phyloP scores from a whole-genome alignment of 2,329 filamentous ascomycete genomes.

The Neofusicoccum ribis region DNA sequence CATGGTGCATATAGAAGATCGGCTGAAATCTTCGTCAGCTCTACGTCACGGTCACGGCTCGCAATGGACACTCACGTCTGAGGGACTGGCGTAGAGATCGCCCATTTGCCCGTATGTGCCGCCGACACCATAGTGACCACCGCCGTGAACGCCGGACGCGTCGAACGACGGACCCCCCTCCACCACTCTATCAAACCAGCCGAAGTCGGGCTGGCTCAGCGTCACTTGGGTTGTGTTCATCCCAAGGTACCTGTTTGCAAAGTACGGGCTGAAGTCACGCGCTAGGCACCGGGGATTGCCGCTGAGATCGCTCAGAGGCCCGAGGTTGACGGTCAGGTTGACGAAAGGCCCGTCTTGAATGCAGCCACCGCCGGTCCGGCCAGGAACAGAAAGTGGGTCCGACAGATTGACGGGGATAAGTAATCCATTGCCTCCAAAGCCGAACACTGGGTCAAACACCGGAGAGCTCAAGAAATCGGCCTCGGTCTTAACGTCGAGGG shows the following conservation, averaged over 20 bases:
- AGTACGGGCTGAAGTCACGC: slow-evolving; percentile 35
- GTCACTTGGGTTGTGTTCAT: slow-evolving; percentile 25
- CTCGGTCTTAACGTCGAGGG: slow-evolving; percentile 9
- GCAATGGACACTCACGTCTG: not conserved
- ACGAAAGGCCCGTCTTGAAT: slow-evolving; percentile 55
- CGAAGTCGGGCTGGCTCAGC: slow-evolving; percentile 1
- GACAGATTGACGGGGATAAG: not conserved
- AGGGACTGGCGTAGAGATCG: slow-evolving; percentile 5
- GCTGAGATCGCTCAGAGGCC: slow-evolving; percentile 43
- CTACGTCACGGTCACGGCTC: slow-evolving; percentile 38
- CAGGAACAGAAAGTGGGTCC: not conserved
- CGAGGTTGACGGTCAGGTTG: slow-evolving; percentile 47
- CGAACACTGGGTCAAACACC: slow-evolving; percentile 15
- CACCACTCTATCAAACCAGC: slow-evolving; percentile 27
- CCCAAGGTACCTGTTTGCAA: slow-evolving; percentile 3
- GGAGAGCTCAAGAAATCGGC: slow-evolving; percentile 1
- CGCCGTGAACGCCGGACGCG: slow-evolving; percentile 47
- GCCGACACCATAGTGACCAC: slow-evolving; percentile 50
- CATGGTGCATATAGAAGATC: slow-evolving; percentile 43
- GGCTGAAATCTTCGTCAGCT: slow-evolving; percentile 49
- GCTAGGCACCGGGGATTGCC: slow-evolving; percentile 42
- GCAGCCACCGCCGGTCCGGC: slow-evolving; percentile 53
- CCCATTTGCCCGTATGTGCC: not conserved
- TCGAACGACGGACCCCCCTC: slow-evolving; percentile 25
- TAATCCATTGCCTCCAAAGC: slow-evolving; percentile 20